These are phyloP conservation scores for Gaeumannomyces sp. DNA, from an alignment of 2,329 filamentous ascomycete species.

Conservation along the genomic window DNA sequence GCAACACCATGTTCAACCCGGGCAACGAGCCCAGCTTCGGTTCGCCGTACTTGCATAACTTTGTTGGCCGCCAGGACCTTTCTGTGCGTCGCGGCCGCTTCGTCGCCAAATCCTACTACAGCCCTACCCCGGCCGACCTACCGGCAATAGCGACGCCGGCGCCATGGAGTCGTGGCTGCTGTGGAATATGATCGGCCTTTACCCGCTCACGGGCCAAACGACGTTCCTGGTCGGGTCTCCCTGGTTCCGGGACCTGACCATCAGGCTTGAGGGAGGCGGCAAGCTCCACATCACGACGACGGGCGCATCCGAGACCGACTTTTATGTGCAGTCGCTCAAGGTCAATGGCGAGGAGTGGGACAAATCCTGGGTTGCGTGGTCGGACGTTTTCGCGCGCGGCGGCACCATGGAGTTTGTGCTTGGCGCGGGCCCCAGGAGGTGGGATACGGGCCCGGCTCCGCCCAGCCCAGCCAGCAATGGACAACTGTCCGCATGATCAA, in stretches of 20 bases:
- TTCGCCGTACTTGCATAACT: constrained; percentile 65
- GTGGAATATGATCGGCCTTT: constrained; percentile 64
- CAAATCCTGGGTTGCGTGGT: constrained; percentile 60
- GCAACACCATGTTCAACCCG: constrained; percentile 34
- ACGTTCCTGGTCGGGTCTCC: constrained; percentile 62
- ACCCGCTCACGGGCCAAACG: constrained; percentile 62
- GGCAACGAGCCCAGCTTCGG: constrained; percentile 64
- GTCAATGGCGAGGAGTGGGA: constrained; percentile 59
- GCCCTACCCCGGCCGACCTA: constrained; percentile 46
- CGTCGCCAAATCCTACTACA: constrained; percentile 55
- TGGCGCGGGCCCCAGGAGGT: constrained; percentile 44
- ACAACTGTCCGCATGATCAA: constrained; percentile 15
- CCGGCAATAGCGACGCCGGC: constrained; percentile 68
- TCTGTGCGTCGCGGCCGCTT: constrained; percentile 52
- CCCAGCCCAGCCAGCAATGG: constrained; percentile 27
- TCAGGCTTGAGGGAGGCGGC: constrained; percentile 50
- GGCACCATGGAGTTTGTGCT: constrained; percentile 60
- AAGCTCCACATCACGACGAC: constrained; percentile 47
- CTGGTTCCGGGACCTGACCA: constrained; percentile 54
- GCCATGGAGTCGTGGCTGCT: constrained; percentile 67
- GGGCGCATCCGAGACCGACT: constrained; percentile 35
- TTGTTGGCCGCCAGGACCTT: constrained; percentile 54
- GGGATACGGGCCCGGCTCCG: constrained; percentile 54
- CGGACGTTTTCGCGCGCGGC: constrained; percentile 58
- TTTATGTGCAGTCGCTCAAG: constrained; percentile 59